Evolutionary conservation across 495 filamentous ascomycete species (phyloP).

Genomic region (Coniosporium apollinis): DNA sequence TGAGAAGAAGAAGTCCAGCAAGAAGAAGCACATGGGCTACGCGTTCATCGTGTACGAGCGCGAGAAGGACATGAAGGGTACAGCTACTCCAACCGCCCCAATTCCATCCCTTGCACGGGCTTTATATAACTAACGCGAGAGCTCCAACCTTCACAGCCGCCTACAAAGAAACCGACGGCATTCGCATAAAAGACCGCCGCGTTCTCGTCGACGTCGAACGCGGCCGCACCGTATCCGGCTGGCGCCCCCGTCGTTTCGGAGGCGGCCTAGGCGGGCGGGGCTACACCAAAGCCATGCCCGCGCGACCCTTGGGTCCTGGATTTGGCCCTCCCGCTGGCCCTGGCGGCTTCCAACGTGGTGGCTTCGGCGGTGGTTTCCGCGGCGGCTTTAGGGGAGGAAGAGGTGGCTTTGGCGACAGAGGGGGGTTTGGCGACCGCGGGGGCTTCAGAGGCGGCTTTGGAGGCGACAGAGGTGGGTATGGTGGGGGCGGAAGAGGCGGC

Average conservation of each 20-base stretch:
- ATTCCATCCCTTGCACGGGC: slow-evolving; percentile 18
- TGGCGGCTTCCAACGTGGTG: slow-evolving; percentile 42
- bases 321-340: slow-evolving; percentile 47
- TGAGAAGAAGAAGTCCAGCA: slow-evolving; percentile 55
- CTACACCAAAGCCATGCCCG: slow-evolving; percentile 69
- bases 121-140: slow-evolving; percentile 3
- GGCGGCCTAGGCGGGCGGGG: slow-evolving; percentile 84
- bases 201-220: slow-evolving; percentile 94
- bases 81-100: slow-evolving; percentile 24
- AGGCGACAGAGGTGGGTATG: slow-evolving; percentile 24
- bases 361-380: slow-evolving; percentile 32
- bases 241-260: slow-evolving; percentile 83
- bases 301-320: slow-evolving; percentile 45
- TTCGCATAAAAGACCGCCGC: slow-evolving; percentile 78
- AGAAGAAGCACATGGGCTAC: slow-evolving; percentile 80
- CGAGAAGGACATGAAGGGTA: slow-evolving; percentile 99
- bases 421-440: slow-evolving; percentile 27
- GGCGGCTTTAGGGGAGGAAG: slow-evolving; percentile 39
- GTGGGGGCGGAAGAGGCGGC: slow-evolving; percentile 15
- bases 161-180: slow-evolving; percentile 78
- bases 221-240: slow-evolving; percentile 84
- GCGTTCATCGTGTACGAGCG: slow-evolving; percentile 95
- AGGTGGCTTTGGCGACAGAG: slow-evolving; percentile 29
- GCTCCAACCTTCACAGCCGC: slow-evolving; percentile 33
- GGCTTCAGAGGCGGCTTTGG: slow-evolving; percentile 36